These are phyloP conservation scores for Zygosaccharomyces pseudorouxii DNA, from an alignment of 805 yeast species.

Conservation along the genomic window DNA sequence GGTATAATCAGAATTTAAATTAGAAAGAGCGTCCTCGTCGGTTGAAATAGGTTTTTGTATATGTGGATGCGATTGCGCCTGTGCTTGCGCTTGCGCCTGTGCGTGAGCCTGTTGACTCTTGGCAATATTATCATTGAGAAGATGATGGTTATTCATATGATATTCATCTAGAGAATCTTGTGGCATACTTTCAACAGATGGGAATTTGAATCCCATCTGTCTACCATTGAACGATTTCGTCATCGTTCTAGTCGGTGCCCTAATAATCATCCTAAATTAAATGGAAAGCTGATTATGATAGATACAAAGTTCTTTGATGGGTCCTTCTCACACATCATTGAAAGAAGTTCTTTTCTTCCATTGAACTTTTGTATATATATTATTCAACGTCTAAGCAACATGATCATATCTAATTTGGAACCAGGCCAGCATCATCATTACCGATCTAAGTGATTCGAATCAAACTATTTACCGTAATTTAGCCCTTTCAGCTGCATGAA, in stretches of 20 bases:
- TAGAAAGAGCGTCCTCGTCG: slow-evolving; percentile 28
- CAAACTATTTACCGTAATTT: background rate
- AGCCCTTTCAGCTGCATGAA: background rate
- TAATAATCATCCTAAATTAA: slow-evolving; percentile 18
- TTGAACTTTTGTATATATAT: slow-evolving; percentile 1
- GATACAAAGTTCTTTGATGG: background rate
- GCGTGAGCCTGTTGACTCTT: slow-evolving; percentile 4
- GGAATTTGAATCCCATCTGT: slow-evolving; percentile 40
- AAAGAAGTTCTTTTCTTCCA: background rate
- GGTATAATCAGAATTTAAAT: slow-evolving; percentile 31
- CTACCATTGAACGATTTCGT: slow-evolving; percentile 39
- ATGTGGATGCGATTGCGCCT: background rate
- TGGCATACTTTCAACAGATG: slow-evolving; percentile 30
- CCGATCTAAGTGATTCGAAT: background rate
- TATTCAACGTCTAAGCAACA: background rate
- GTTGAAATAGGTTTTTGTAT: background rate
- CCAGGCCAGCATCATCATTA: slow-evolving; percentile 1
- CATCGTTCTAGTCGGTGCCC: slow-evolving; percentile 35
- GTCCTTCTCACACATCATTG: background rate
- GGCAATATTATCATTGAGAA: slow-evolving; percentile 22
- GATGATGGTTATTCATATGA: slow-evolving; percentile 29
- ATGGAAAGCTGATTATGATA: background rate
- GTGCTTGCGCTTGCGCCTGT: background rate
- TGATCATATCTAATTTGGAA: background rate
- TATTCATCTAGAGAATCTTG: slow-evolving; percentile 15